Evolutionary conservation across 2,329 filamentous ascomycete genomes (phyloP).

Genomic region (Elsinoe arachidis): DNA sequence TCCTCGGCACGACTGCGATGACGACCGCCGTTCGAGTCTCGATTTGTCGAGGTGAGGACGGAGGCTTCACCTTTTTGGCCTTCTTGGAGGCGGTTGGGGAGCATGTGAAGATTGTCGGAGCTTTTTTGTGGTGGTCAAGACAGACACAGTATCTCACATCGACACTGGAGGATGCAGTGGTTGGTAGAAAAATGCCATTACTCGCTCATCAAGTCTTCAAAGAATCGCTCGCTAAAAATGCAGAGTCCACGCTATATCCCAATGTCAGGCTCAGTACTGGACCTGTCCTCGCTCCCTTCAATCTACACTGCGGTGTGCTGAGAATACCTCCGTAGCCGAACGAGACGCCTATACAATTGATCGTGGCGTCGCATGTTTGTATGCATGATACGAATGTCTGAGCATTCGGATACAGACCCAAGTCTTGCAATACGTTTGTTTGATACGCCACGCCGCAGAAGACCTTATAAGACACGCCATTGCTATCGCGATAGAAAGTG

Average conservation of each 20-base stretch:
- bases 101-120: no score
- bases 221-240: background rate
- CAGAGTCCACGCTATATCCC: background rate
- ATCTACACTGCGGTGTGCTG: background rate
- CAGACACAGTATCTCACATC: background rate
- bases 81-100: no score
- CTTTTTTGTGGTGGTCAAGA: no score
- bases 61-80: no score
- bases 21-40: no score
- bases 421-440: background rate
- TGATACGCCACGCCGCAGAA: background rate
- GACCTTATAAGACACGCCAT: conserved; percentile 6
- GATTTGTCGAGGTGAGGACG: no score
- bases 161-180: no score
- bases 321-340: background rate
- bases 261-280: background rate
- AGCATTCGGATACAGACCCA: background rate
- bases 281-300: background rate
- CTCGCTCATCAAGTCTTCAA: background rate
- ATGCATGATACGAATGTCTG: background rate
- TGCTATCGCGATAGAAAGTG: background rate
- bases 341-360: background rate
- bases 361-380: background rate
- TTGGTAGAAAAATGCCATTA: background rate
- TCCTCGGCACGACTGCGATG: no score